These are phyloP conservation scores for Fistulinella staudtii DNA, from an alignment of 1,284 basidiomycete species.

Conservation along the genomic window DNA sequence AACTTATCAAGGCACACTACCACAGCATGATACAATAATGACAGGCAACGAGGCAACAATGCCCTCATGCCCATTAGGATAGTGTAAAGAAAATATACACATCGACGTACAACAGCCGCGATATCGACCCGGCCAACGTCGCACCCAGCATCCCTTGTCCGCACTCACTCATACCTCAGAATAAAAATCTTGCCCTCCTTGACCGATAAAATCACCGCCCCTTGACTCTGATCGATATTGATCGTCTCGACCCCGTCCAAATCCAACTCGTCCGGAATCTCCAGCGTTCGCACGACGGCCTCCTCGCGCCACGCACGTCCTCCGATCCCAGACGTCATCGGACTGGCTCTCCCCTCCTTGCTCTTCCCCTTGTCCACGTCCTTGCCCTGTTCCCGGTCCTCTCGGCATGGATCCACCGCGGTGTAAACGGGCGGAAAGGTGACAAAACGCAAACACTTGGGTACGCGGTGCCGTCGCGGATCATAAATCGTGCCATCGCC, in stretches of 20 bases:
- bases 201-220: constrained; percentile 66
- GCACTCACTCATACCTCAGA: constrained; percentile 56
- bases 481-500: constrained; percentile 24
- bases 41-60: too few species aligned
- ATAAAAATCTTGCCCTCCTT: constrained; percentile 68
- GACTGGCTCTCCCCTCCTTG: neutral
- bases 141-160: neutral
- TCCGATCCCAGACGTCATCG: too few species aligned
- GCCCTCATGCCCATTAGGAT: too few species aligned
- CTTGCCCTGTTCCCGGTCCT: constrained; percentile 1
- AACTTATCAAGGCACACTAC: too few species aligned
- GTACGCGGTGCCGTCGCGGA: constrained; percentile 31
- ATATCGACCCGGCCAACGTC: neutral
- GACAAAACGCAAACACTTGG: constrained; percentile 60
- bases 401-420: constrained; percentile 28
- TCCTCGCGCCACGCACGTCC: constrained; percentile 27
- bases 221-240: constrained; percentile 72
- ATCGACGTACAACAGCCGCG: too few species aligned
- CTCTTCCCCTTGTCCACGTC: too few species aligned
- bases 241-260: constrained; percentile 65
- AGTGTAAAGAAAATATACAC: too few species aligned
- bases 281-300: constrained; percentile 55
- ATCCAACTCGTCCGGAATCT: constrained; percentile 60
- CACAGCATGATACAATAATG: too few species aligned
- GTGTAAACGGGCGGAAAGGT: constrained; percentile 58